These are phyloP conservation scores for Dryadomyces quercivorus DNA, from an alignment of 2,329 filamentous ascomycete species.

Conservation along the genomic window DNA sequence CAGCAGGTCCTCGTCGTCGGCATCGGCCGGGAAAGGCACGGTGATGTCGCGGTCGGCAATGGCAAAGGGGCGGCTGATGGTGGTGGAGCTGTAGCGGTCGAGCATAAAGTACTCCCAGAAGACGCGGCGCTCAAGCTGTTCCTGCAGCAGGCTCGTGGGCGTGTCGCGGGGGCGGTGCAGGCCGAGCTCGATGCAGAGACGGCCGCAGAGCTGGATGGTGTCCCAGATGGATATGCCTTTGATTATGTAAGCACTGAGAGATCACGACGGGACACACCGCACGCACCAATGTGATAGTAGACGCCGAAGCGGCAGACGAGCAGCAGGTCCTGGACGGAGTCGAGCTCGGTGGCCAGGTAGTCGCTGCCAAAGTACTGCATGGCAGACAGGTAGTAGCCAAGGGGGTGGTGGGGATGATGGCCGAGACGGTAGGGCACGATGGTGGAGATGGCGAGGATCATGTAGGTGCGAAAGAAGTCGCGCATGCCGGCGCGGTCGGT, in stretches of 20 bases:
- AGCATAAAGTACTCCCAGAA: constrained; percentile 34
- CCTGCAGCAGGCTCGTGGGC: not conserved
- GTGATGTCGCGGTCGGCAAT: constrained; percentile 26
- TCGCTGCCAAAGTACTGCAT: constrained; percentile 18
- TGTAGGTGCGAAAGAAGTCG: constrained; percentile 1
- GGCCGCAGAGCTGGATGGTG: constrained; percentile 3
- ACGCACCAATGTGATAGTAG: constrained; percentile 26
- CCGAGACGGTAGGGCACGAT: constrained; percentile 22
- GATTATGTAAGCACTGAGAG: not conserved
- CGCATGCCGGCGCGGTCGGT: not conserved
- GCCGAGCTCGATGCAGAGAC: constrained; percentile 3
- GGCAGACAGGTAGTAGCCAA: constrained; percentile 27
- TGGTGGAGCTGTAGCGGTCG: constrained; percentile 29
- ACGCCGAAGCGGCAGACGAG: constrained; percentile 28
- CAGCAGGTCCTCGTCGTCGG: not conserved
- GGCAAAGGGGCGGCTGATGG: constrained; percentile 27
- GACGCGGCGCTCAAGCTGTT: constrained; percentile 15
- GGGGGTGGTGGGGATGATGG: constrained; percentile 21
- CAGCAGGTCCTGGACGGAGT: constrained; percentile 26
- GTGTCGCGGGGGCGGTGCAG: not conserved
- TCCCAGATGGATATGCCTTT: constrained; percentile 4
- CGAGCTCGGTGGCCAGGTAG: constrained; percentile 19
- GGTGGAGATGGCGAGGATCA: constrained; percentile 16
- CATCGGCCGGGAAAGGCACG: constrained; percentile 10
- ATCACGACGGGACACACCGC: too few species aligned